Evolutionary conservation across 1,139 yeast species (phyloP), one percentile per base, ranked within the genome.

Genomic region (Hanseniaspora sp.): DNA sequence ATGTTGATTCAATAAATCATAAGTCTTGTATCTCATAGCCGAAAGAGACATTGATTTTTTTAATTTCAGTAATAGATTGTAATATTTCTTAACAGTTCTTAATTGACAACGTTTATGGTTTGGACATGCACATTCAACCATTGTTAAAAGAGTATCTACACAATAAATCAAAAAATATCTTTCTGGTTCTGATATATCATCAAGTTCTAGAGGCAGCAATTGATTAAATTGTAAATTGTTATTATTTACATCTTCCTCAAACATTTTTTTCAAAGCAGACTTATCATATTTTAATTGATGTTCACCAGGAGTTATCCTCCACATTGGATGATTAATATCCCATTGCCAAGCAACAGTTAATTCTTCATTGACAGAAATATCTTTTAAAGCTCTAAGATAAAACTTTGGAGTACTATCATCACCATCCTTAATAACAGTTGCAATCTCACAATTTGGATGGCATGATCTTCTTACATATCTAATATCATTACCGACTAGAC

Each of bases 321-420:
- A 70, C 40, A 86, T 84, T 1, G 96, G 96, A 64, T 88, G 96
- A 12, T 69, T 61, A 5, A 69, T 64, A 64, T 88, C 95, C 95
- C 96, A 90, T 59, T 83, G 86, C 97, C 97, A 90, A 1, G 79
- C 79, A 29, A 86, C 69, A 0, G 94, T 76, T 39, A 90, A 69
- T 65, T 90, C 96, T 42, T 78, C 75, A 42, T 81, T 87, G 13
- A 71, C 62, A 54, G 72, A 71, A 28, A 90, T 78, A 3, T 77
- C 77, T 53, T 74, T 76, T 1, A 76, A 66, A 0, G 96, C 79
- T 44, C 74, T 74, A 7, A 86, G 75, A 11, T 79, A 71, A 64
- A 86, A 81, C 56, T 74, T 75, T 42, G 86, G 73, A 11, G 23
- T 28, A 13, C 42, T 23, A 23, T 23, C 33, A 6, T 70, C 67